A percentile compares a stretch with the other conserved stretches of the same genome.
Evolutionary conservation across 768 basidiomycete species (phyloP).

Genomic region (Pleurotus platypus): DNA sequence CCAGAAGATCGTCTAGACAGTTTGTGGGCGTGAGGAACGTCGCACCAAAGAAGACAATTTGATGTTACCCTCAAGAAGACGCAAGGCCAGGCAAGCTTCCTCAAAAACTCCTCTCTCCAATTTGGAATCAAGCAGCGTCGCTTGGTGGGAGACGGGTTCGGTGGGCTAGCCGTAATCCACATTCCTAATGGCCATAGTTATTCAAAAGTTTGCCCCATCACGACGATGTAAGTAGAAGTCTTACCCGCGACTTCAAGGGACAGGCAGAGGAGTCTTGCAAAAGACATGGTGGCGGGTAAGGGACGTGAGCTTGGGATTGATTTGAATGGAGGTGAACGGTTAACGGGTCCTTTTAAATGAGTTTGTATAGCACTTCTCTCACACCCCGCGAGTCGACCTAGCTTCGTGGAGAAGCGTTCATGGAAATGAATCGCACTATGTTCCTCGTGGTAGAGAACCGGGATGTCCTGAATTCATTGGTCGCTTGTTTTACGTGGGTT

Average conservation of each 20-base stretch:
- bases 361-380: neutral
- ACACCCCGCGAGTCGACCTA: neutral
- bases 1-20: constrained; percentile 5
- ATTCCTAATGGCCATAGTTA: neutral
- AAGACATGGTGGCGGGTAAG: constrained; percentile 6
- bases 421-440: neutral
- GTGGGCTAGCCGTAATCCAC: constrained; percentile 10
- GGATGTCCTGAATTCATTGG: neutral
- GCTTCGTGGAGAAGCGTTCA: constrained; percentile 2
- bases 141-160: constrained; percentile 4
- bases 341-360: neutral
- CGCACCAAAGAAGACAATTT: neutral
- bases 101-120: constrained; percentile 10
- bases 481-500: neutral
- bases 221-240: neutral
- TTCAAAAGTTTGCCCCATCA: neutral
- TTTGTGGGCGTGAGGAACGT: constrained; percentile 1
- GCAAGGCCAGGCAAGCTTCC: constrained; percentile 8
- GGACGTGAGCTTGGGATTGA: neutral
- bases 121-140: constrained; percentile 6
- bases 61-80: constrained; percentile 5
- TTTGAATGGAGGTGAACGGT: neutral
- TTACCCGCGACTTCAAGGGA: constrained; percentile 1
- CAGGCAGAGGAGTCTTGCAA: constrained; percentile 7
- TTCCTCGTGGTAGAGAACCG: neutral